Percentiles rank a stretch among this genome's conserved stretches.
phyloP scores from a whole-genome alignment of 768 basidiomycete genomes.

The Gloeopeniophorella convolvens region DNA sequence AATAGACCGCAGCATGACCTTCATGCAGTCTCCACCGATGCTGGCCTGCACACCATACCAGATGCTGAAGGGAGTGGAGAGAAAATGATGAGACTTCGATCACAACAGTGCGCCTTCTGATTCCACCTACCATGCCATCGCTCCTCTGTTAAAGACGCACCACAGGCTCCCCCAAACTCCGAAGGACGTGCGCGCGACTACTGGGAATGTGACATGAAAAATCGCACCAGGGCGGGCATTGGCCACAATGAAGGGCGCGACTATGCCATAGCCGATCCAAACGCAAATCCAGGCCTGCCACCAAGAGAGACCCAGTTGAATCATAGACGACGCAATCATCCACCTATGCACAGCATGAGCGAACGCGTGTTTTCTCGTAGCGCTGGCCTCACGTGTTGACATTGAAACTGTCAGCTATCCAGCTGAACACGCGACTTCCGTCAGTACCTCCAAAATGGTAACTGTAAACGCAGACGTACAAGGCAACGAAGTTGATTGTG shows the following conservation, averaged over 20 bases:
- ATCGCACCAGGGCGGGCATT: conserved; percentile 76
- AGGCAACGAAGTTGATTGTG: conserved; percentile 57
- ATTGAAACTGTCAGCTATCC: conserved; percentile 79
- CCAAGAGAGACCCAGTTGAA: conserved; percentile 66
- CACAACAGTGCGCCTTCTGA: neutral
- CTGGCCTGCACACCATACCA: conserved; percentile 80
- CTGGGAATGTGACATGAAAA: conserved; percentile 72
- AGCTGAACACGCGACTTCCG: conserved; percentile 35
- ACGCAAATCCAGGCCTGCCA: conserved; percentile 85
- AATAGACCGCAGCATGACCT: conserved; percentile 68
- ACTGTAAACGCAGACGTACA: conserved; percentile 34
- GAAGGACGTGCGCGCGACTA: conserved; percentile 69
- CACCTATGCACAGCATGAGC: conserved; percentile 37
- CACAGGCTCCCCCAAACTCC: conserved; percentile 73
- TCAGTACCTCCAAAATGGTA: conserved; percentile 4
- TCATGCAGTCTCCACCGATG: conserved; percentile 75
- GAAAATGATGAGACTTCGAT: neutral
- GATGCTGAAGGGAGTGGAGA: conserved; percentile 35
- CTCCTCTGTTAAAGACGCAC: conserved; percentile 72
- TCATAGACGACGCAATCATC: conserved; percentile 76
- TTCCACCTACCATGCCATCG: conserved; percentile 57
- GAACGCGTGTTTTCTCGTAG: neutral
- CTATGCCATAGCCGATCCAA: conserved; percentile 41
- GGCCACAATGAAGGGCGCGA: conserved; percentile 63
- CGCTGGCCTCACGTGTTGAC: conserved; percentile 54